Evolutionary conservation across 345 rosid species (phyloP).

Genomic region (Euphorbia peplus): DNA sequence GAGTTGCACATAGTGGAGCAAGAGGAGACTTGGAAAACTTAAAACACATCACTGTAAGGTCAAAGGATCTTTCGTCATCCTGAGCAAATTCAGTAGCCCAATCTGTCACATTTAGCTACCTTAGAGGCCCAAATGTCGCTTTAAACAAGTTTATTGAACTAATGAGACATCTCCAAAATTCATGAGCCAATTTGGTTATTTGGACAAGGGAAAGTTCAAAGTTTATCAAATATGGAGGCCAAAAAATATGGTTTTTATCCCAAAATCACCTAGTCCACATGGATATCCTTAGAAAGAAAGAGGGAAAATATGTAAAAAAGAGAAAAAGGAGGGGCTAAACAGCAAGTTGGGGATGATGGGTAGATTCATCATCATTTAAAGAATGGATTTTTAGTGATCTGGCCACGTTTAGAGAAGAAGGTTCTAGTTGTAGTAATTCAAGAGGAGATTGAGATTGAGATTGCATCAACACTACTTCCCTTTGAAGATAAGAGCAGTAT

Average conservation of each 20-base stretch:
- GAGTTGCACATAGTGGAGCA: too few relatives aligned
- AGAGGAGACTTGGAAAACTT: too few relatives aligned
- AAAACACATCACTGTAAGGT: too few relatives aligned
- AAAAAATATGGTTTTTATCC: too few relatives aligned
- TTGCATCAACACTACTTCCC: conserved; percentile 40
- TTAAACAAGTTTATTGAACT: too few relatives aligned
- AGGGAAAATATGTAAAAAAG: not conserved
- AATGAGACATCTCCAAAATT: too few relatives aligned
- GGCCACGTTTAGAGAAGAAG: conserved; percentile 20
- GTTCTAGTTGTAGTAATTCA: conserved; percentile 6
- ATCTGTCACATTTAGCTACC: too few relatives aligned
- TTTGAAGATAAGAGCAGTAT: conserved; percentile 50
- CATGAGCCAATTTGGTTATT: too few relatives aligned
- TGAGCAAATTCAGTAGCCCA: too few relatives aligned
- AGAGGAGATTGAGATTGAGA: conserved; percentile 43
- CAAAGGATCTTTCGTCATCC: too few relatives aligned
- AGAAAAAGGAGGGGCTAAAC: conserved; percentile 20
- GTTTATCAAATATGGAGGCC: not conserved
- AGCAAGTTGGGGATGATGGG: conserved; percentile 41
- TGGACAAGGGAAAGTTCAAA: too few relatives aligned
- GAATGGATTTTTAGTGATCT: conserved; percentile 26
- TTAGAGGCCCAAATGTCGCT: too few relatives aligned
- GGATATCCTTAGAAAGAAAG: not conserved
- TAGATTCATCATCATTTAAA: conserved; percentile 44
- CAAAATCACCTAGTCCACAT: not conserved